Percentiles rank a stretch among this genome's conserved stretches.
Conservation (phyloP, 2,329 filamentous ascomycete species). For the Lojkania enalia region DNA sequence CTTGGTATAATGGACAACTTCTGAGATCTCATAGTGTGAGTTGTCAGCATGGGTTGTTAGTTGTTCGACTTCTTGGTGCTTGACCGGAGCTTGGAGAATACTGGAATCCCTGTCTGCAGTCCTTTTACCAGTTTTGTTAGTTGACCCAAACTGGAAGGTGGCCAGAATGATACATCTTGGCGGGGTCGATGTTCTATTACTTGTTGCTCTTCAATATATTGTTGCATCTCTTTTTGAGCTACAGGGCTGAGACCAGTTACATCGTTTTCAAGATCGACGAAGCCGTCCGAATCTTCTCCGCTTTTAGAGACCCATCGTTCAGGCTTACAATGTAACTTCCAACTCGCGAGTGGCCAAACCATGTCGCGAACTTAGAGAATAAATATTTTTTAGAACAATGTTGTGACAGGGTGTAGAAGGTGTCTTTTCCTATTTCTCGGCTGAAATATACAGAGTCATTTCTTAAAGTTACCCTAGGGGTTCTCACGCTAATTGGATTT, state of each 20-base stretch:
- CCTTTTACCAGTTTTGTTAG: neutral
- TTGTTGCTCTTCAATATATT: neutral
- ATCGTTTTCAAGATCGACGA: neutral
- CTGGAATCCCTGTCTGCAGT: neutral
- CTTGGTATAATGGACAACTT: neutral
- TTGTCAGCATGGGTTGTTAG: neutral
- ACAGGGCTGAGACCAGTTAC: neutral
- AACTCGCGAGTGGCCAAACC: neutral
- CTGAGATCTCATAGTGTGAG: neutral
- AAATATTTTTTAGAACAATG: neutral
- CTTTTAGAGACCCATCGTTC: neutral
- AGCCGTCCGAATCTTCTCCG: neutral
- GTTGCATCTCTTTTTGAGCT: neutral
- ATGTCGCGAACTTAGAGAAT: neutral
- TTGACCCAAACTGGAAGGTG: neutral
- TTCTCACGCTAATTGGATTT: too few species aligned
- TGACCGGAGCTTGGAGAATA: neutral
- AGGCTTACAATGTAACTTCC: neutral
- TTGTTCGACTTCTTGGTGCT: neutral
- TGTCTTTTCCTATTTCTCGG: too few species aligned
- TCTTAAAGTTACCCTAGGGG: too few species aligned
- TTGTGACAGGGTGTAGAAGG: neutral
- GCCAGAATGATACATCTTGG: neutral
- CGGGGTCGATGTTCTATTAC: neutral
- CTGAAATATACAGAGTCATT: too few species aligned